Evolutionary conservation across 345 rosid species (phyloP), one percentile per base, ranked within the genome.

Genomic region (Erucastrum elatum): DNA sequence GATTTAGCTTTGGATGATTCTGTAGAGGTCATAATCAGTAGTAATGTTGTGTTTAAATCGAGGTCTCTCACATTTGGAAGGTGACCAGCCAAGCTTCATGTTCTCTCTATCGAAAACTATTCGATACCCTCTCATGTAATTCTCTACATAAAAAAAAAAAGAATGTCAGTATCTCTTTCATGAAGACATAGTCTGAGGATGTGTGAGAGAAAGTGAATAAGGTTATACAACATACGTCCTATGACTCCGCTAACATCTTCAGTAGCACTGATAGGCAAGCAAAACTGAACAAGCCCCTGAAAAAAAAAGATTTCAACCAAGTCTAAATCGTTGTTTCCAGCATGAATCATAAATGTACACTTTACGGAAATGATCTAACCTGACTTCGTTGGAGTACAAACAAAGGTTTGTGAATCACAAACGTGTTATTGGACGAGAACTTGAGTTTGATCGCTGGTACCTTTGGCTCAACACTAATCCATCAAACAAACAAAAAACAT

Each of bases 31-130:
- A 53, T 46, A 58, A 33, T 7, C 44, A 64, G 62, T 76, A 15
- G 0, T 37, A 64, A 37, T 53, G 75, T 46, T 70, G 4, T 21
- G 60, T 30, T 15, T 8, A 44, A 63, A 39, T 13, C 44, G 58
- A 74, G 21, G 21, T 21, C 21, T 77, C 96, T 90, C 82, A 94
- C 98, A 94, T 66, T 85, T 84, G 17, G 97, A 94, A 8, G 29
- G 75, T 53, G 98, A 94, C 98, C 98, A 94, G 61, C 93, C 90
- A 68, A 91, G 83, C 87, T 84, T 91, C 87, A 90, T 71, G 79
- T 86, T 86, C 80, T 91, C 98, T 74, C 91, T 86, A 76, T 94
- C 94, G 81, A 91, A 94, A 68, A 94, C 97, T 70, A 94, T 77
- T 30, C 84, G 83, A 55, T 91, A 89, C 53, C 97, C 94, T 0